Percentiles rank a stretch among this genome's conserved stretches.
Conservation (phyloP, 108 stramenopile species). For the Asterionellopsis glacialis region DNA sequence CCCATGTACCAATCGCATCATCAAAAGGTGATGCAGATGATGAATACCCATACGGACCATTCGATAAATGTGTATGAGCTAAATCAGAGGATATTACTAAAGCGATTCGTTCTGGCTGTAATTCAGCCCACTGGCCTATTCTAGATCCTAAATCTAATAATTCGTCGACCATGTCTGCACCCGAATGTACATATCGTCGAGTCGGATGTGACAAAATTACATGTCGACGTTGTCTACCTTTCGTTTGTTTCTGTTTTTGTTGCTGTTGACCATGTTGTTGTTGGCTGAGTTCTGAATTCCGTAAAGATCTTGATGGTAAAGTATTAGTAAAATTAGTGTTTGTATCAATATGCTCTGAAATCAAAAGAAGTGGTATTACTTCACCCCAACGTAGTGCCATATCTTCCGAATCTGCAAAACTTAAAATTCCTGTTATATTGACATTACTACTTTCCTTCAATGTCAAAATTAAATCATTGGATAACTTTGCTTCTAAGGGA, state of each 20-base stretch:
- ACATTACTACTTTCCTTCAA: slow-evolving; percentile 7
- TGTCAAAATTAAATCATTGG: slow-evolving; percentile 13
- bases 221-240: neutral
- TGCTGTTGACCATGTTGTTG: slow-evolving; percentile 3
- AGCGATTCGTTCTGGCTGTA: slow-evolving; percentile 12
- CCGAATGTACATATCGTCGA: slow-evolving; percentile 19
- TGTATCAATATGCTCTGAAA: neutral
- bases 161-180: slow-evolving; percentile 29
- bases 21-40: slow-evolving; percentile 23
- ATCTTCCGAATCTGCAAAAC: slow-evolving; percentile 2
- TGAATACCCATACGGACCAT: slow-evolving; percentile 46
- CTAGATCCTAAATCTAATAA: slow-evolving; percentile 18
- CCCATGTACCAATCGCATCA: slow-evolving; percentile 28
- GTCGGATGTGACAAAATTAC: slow-evolving; percentile 32
- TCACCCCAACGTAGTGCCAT: slow-evolving; percentile 37
- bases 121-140: slow-evolving; percentile 12
- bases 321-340: no score
- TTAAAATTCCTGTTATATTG: slow-evolving; percentile 16
- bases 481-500: neutral
- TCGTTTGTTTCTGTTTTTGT: slow-evolving; percentile 2
- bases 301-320: no score
- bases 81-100: slow-evolving; percentile 34
- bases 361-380: slow-evolving; percentile 33
- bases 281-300: no score
- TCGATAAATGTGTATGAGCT: slow-evolving; percentile 36